Conservation (phyloP, 176 grass and related monocot genomes). For the Oryza punctata region DNA sequence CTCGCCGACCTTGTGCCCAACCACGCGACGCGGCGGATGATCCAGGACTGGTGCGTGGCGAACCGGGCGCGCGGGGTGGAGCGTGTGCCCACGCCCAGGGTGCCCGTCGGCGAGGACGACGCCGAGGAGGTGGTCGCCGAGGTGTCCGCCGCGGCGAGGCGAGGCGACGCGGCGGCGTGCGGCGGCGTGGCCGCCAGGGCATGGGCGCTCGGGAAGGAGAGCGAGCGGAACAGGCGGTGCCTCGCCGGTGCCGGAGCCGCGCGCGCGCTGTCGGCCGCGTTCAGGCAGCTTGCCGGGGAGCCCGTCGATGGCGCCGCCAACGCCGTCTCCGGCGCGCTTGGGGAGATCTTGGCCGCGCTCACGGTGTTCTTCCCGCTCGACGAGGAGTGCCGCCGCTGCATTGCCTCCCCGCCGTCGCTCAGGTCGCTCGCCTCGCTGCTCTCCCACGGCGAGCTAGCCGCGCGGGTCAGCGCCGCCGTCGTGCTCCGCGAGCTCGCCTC, state of each 20-base stretch:
- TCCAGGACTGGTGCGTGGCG: constrained; percentile 89
- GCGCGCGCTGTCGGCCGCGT: constrained; percentile 30
- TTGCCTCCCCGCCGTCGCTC: constrained; percentile 51
- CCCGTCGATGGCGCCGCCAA: background rate
- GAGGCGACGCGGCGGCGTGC: constrained; percentile 40
- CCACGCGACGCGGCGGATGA: constrained; percentile 69
- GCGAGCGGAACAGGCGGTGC: constrained; percentile 60
- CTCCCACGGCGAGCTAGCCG: constrained; percentile 38
- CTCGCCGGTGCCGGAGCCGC: constrained; percentile 37
- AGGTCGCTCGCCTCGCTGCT: constrained; percentile 53
- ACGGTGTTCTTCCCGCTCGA: constrained; percentile 70
- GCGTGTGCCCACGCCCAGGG: constrained; percentile 69
- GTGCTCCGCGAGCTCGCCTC: constrained; percentile 68
- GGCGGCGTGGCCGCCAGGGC: constrained; percentile 27
- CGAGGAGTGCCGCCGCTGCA: constrained; percentile 39
- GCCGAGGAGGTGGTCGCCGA: constrained; percentile 42
- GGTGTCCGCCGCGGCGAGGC: constrained; percentile 23
- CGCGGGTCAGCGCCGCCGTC: constrained; percentile 48
- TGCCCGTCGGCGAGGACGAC: constrained; percentile 45
- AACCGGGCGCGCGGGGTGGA: constrained; percentile 53
- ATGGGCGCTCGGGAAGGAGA: constrained; percentile 66
- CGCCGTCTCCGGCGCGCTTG: constrained; percentile 8
- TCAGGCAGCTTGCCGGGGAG: constrained; percentile 42
- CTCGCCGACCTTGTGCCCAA: constrained; percentile 70
- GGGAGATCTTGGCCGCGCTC: constrained; percentile 55